Base-by-base conservation (phyloP, 257 asterid genomes). In the Nicotiana paniculata region DNA sequence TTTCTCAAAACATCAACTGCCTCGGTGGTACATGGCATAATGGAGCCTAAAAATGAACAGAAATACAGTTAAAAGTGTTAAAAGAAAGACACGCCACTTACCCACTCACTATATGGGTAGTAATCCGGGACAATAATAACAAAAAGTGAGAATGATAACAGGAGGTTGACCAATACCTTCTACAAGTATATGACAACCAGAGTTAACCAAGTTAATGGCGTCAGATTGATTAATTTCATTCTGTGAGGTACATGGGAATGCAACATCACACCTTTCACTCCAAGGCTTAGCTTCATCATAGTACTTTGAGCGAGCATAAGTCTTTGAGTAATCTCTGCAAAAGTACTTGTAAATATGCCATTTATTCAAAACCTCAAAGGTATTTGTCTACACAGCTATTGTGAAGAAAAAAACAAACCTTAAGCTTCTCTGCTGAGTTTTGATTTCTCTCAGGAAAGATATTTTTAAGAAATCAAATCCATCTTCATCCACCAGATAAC, bases 401-500 rank as follows among this genome's bases (percentile, higher is more conserved):
- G 24, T 28, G 63, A 16, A 66, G 10, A 24, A 48, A 65, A 43
- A 70, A 58, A 62, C 85, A 83, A 83, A 96, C 99, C 99, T 94
- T 89, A 96, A 88, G 88, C 97, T 94, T 92, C 98, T 88, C 85
- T 93, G 93, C 88, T 92, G 98, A 82, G 97, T 87, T 90, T 96
- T 96, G 72, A 96, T 91, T 81, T 96, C 97, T 88, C 97, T 89
- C 75, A 96, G 89, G 79, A 96, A 91, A 76, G 96, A 89, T 85
- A 96, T 92, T 90, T 96, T 96, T 93, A 92, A 89, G 90, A 89
- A 94, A 89, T 96, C 99, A 85, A 96, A 93, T 55, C 99, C 99
- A 77, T 96, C 99, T 84, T 96, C 99, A 79, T 96, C 99, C 88
- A 94, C 95, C 90, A 96, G 90, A 83, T 94, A 96, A 88, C 99